Percentiles rank a stretch among this genome's conserved stretches.
Evolutionary conservation across 2,329 filamentous ascomycete species (phyloP).

Genomic region (Zasmidium cellare): DNA sequence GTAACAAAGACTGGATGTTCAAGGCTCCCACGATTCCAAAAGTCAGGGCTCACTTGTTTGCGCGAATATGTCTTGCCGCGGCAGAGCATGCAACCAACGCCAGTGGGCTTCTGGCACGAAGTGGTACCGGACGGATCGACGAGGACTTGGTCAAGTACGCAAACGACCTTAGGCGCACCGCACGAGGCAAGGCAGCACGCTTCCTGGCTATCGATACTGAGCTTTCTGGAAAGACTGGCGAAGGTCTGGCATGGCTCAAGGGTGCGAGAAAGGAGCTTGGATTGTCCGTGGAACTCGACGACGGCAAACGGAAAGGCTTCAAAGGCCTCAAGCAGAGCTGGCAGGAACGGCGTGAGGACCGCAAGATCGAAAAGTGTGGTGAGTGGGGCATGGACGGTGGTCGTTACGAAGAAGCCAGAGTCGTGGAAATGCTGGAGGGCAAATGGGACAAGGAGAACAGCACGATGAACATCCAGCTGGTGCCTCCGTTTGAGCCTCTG

Average conservation of each 20-base stretch:
- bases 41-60: conserved; percentile 84
- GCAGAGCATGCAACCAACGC: conserved; percentile 84
- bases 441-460: conserved; percentile 96
- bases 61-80: conserved; percentile 81
- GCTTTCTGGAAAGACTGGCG: conserved; percentile 74
- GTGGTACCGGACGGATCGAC: conserved; percentile 56
- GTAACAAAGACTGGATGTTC: conserved; percentile 96
- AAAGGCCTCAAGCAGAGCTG: conserved; percentile 71
- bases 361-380: conserved; percentile 69
- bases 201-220: conserved; percentile 93
- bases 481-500: conserved; percentile 71
- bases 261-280: conserved; percentile 77
- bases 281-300: conserved; percentile 47
- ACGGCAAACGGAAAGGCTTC: conserved; percentile 57
- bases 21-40: conserved; percentile 83
- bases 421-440: conserved; percentile 80
- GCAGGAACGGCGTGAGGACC: conserved; percentile 76
- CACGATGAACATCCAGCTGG: conserved; percentile 78
- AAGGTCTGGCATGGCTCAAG: conserved; percentile 81
- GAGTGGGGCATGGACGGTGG: conserved; percentile 83
- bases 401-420: conserved; percentile 76
- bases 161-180: conserved; percentile 71
- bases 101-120: conserved; percentile 48
- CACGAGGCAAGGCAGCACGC: conserved; percentile 80
- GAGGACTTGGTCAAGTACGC: conserved; percentile 70